Base-by-base conservation (phyloP, 495 filamentous ascomycete genomes). In the Penicillium coffeae region DNA sequence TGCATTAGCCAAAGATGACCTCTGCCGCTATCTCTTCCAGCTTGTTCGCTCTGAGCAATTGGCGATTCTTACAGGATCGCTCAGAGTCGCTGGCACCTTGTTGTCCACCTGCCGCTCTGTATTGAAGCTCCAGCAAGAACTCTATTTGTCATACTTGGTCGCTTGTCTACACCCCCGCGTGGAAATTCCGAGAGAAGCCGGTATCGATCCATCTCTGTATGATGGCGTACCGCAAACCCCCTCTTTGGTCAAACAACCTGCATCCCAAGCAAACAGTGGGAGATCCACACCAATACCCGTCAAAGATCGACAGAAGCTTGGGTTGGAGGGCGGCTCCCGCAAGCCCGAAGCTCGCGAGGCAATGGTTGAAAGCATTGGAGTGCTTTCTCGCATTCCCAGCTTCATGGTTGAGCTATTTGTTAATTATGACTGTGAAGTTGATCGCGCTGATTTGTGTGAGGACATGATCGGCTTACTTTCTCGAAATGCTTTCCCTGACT, bases 381-480 rank as follows among this genome's bases (percentile, higher is more conserved):
- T 89, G 21, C 75, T 99, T 37, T 87, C 89, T 22, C 80, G 94
- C 20, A 95, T 97, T 68, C 90, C 93, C 1, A 88, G 83, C 42
- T 97, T 90, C 56, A 90, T 97, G 81, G 84, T 88, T 15, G 93
- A 99, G 63, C 77, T 99, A 13, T 97, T 93, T 56, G 81, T 96
- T 68, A 99, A 99, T 69, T 99, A 99, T 60, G 93, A 99, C 68
- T 97, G 91, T 53, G 92, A 96, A 54, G 84, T 90, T 27, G 88
- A 97, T 63, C 83, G 94, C 21, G 85, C 82, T 30, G 93, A 97
- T 66, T 66, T 99, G 2, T 99, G 94, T 58, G 89, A 94, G 65
- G 93, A 99, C 59, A 84, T 97, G 77, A 81, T 99, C 37, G 92
- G 93, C 2, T 69, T 99, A 32, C 76, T 99, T 32, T 90, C 93